Conservation (phyloP, 129 eudicot genomes). For the Arctium lappa region DNA sequence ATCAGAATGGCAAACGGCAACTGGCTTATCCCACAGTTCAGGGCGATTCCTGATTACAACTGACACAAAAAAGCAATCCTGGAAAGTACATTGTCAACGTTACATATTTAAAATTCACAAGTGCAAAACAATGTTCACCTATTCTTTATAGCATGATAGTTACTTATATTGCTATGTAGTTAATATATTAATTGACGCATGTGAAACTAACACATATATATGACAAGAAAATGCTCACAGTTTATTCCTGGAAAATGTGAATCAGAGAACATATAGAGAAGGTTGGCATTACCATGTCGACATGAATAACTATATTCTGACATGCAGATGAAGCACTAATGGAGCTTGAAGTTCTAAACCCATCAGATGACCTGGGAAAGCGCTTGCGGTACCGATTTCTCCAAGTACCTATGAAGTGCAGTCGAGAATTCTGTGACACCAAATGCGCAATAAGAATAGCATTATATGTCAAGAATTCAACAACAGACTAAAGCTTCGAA, state of each 20-base stretch:
- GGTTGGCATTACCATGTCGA: constrained; percentile 70
- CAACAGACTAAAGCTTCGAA: neutral
- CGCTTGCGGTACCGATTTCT: constrained; percentile 90
- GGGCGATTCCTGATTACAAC: constrained; percentile 76
- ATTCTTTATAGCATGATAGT: neutral
- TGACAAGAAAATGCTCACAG: neutral
- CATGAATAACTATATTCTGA: constrained; percentile 55
- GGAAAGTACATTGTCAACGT: constrained; percentile 18
- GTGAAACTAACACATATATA: neutral
- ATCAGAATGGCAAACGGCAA: constrained; percentile 97
- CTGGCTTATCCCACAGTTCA: constrained; percentile 75
- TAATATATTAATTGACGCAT: neutral
- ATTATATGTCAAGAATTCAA: neutral
- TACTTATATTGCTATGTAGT: neutral
- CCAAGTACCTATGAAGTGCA: constrained; percentile 98
- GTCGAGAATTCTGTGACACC: constrained; percentile 75
- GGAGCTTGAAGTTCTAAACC: constrained; percentile 33
- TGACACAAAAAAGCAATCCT: constrained; percentile 96
- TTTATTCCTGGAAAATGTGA: neutral
- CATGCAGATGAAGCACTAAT: constrained; percentile 31
- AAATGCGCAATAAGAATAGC: neutral
- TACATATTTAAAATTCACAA: neutral
- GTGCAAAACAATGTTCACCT: neutral
- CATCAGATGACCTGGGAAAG: constrained; percentile 43
- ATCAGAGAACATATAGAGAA: neutral